Conservation (phyloP, 2,329 filamentous ascomycete species). For the Stemphylium vesicarium region DNA sequence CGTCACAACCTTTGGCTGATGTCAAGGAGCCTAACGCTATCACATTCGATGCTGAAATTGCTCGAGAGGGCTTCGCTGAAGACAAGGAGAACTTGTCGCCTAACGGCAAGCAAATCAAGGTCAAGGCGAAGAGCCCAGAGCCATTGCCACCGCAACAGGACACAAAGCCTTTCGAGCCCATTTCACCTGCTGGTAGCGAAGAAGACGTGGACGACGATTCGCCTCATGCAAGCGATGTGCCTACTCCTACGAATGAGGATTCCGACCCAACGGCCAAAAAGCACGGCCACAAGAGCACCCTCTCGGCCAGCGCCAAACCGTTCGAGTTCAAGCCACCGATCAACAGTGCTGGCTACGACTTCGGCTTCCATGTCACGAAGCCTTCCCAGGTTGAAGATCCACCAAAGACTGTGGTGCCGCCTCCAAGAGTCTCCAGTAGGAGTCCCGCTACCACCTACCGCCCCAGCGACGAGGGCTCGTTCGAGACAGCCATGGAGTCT, state of each 20-base stretch:
- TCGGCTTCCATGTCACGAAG: constrained; percentile 49
- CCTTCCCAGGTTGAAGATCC: constrained; percentile 41
- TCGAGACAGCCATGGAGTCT: constrained; percentile 46
- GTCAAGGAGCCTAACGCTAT: constrained; percentile 32
- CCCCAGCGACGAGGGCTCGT: constrained; percentile 50
- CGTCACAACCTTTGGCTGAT: constrained; percentile 45
- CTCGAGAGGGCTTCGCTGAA: constrained; percentile 33
- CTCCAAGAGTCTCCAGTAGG: constrained; percentile 36
- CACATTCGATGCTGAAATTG: constrained; percentile 27
- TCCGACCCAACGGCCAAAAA: constrained; percentile 29
- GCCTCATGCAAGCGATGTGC: constrained; percentile 37
- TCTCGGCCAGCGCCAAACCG: constrained; percentile 74
- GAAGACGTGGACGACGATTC: constrained; percentile 30
- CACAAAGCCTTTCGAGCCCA: constrained; percentile 16
- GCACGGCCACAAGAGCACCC: constrained; percentile 54
- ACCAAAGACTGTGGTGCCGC: constrained; percentile 25
- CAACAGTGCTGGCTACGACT: constrained; percentile 41
- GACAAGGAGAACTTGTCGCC: constrained; percentile 49
- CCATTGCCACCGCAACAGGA: constrained; percentile 23
- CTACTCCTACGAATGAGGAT: constrained; percentile 41
- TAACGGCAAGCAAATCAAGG: constrained; percentile 29
- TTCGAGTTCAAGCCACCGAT: constrained; percentile 61
- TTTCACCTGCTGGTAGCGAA: constrained; percentile 8
- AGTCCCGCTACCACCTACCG: constrained; percentile 50
- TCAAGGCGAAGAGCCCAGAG: constrained; percentile 35